Evolutionary conservation across 192 early-diverging fungal species (phyloP), one percentile per base, ranked within the genome.

Genomic region (Coemansia javaensis): DNA sequence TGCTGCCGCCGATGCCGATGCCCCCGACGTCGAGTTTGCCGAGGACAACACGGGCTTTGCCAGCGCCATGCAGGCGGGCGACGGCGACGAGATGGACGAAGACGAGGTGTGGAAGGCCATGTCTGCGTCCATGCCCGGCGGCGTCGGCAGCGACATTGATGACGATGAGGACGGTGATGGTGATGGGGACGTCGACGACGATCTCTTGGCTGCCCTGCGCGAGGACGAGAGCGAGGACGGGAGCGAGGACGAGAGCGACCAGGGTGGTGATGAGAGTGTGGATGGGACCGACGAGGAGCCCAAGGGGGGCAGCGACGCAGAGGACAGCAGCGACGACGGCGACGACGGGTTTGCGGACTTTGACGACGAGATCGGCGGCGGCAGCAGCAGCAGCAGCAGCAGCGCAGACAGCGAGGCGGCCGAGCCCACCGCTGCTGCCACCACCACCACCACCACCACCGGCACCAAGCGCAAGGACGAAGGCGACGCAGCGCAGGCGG

Each of bases 91-190:
- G 31, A 23, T 82, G 35, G 84, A 77, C 20, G 93, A 96, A 43
- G 93, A 93, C 18, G 88, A 93, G 68, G 78, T 92, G 21, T 93
- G 90, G 90, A 56, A 80, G 21, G 94, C 91, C 7, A 97, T 97
- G 88, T 79, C 80, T 31, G 55, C 65, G 23, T 81, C 78, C 40
- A 79, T 85, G 66, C 83, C 85, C 23, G 59, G 53, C 22, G 52
- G 35, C 5, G 77, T 41, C 8, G 75, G 70, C 53, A 82, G 70
- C 25, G 75, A 62, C 21, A 38, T 77, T 50, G 69, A 76, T 16
- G 81, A 81, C 24, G 79, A 74, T 9, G 66, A 66, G 47, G 69
- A 76, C 18, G 81, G 81, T 24, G 79, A 74, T 9, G 66, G 65
- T 15, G 58, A 9, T 10, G 28, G 71, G 11, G 77, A 66, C 15